A percentile compares a stretch with the other conserved stretches of the same genome.
These are phyloP conservation scores for Cytidiella melzeri DNA, from an alignment of 768 basidiomycete genomes.

Conservation along the genomic window DNA sequence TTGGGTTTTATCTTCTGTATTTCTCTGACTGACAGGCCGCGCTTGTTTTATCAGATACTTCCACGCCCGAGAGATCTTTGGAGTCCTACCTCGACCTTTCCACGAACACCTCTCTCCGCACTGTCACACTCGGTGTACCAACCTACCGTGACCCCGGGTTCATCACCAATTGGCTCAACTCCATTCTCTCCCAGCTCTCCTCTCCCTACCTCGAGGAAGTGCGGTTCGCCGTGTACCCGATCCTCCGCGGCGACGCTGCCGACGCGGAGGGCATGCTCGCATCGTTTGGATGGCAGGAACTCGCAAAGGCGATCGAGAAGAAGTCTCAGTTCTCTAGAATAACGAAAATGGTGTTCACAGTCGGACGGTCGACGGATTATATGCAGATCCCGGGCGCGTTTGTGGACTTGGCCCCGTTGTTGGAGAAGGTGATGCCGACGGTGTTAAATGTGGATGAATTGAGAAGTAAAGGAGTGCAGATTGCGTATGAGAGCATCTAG, in stretches of 20 bases:
- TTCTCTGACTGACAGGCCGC: background rate
- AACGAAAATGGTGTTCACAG: conserved; percentile 1
- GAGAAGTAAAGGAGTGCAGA: background rate
- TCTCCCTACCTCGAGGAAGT: conserved; percentile 8
- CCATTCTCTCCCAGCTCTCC: conserved; percentile 5
- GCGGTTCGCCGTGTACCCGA: conserved; percentile 11
- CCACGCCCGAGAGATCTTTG: background rate
- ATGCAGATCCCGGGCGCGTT: conserved; percentile 8
- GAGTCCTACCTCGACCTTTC: conserved; percentile 8
- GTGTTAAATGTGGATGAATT: conserved; percentile 17
- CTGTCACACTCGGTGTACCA: conserved; percentile 8
- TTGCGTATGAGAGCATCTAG: background rate
- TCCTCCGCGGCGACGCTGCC: conserved; percentile 4
- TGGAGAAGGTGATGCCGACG: conserved; percentile 38
- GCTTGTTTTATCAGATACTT: background rate
- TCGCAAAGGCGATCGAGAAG: background rate
- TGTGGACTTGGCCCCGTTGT: background rate
- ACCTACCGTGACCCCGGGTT: conserved; percentile 7
- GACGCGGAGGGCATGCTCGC: conserved; percentile 7
- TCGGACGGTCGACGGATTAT: conserved; percentile 5
- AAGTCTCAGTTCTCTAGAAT: background rate
- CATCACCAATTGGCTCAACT: conserved; percentile 7
- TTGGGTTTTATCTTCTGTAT: background rate
- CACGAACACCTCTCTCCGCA: background rate
- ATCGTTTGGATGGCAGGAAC: conserved; percentile 2